Percentiles rank a stretch among this genome's conserved stretches.
phyloP scores from a whole-genome alignment of 192 early-diverging fungal species.

The Phycomyces blakesleeanus region DNA sequence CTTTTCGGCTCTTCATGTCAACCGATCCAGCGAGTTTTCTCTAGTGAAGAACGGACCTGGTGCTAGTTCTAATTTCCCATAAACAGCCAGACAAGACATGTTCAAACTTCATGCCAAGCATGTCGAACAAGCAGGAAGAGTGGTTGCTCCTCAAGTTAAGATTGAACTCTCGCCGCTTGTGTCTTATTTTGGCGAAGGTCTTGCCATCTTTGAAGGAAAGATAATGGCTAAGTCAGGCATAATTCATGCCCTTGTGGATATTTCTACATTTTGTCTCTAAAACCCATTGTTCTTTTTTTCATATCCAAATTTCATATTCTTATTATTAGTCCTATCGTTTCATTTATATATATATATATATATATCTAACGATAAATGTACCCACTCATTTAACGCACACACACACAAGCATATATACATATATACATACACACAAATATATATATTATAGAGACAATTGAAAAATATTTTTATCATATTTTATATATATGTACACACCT shows the following conservation, averaged over 20 bases:
- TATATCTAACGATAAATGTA: no score
- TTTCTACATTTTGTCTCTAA: background rate
- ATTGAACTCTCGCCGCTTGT: constrained; percentile 69
- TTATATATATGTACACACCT: no score
- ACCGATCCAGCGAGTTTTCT: constrained; percentile 84
- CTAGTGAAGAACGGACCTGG: constrained; percentile 92
- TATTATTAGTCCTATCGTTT: no score
- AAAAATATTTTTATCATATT: no score
- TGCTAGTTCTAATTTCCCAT: constrained; percentile 74
- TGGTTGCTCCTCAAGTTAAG: constrained; percentile 34
- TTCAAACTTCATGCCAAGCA: constrained; percentile 72
- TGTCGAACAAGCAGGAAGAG: constrained; percentile 71
- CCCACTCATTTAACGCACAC: no score
- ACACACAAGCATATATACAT: no score
- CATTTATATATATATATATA: no score
- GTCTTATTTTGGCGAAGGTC: constrained; percentile 83
- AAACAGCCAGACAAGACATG: constrained; percentile 79
- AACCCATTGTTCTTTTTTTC: no score
- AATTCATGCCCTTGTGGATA: constrained; percentile 14
- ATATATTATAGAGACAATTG: no score
- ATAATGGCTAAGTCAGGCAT: constrained; percentile 28
- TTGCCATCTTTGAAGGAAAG: constrained; percentile 65
- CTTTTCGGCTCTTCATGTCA: constrained; percentile 82
- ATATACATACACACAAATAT: no score
- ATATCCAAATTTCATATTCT: no score